Evolutionary conservation across 495 filamentous ascomycete species (phyloP), one percentile per base, ranked within the genome.

Genomic region (Talaromyces proteolyticus): DNA sequence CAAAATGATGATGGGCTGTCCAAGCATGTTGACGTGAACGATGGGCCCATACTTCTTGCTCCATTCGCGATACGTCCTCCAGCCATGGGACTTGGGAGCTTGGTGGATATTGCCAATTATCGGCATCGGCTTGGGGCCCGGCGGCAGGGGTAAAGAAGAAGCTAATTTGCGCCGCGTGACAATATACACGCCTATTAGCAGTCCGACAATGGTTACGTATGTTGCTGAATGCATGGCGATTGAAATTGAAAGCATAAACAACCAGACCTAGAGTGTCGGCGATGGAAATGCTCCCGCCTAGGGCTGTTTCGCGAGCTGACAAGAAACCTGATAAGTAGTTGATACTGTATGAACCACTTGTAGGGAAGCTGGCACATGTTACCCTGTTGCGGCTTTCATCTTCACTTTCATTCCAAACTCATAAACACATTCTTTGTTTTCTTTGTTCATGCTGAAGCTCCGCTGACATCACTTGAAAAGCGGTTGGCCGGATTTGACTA

Each of bases 101-200:
- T 77, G 70, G 57, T 71, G 68, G 20, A 75, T 67, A 67, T 83
- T 83, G 36, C 80, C 80, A 16, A 83, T 58, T 47, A 84, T 65
- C 0, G 75, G 77, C 3, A 78, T 59, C 34, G 77, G 74, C 37
- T 59, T 65, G 4, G 80, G 80, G 29, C 80, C 80, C 0, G 80
- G 79, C 12, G 80, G 80, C 58, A 79, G 54, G 12, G 58, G 62
- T 12, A 47, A 21, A 18, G 44, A 47, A 17, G 44, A 37, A 18
- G 14, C 20, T 14, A 25, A 34, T 36, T 20, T 47, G 0, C 5
- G 17, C 4, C 26, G 44, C 21, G 26, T 37, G 26, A 34, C 23
- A 11, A 34, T 34, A 29, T 47, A 47, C n/a, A 21, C 5, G 14
- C 7, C 44, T 21, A 34, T 34, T 18, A 34, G 6, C 19, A 47